Evolutionary conservation across 225 moss, liverwort and hornwort genomes (phyloP), one percentile per base, ranked within the genome.

Genomic region (Marchantia polymorpha): DNA sequence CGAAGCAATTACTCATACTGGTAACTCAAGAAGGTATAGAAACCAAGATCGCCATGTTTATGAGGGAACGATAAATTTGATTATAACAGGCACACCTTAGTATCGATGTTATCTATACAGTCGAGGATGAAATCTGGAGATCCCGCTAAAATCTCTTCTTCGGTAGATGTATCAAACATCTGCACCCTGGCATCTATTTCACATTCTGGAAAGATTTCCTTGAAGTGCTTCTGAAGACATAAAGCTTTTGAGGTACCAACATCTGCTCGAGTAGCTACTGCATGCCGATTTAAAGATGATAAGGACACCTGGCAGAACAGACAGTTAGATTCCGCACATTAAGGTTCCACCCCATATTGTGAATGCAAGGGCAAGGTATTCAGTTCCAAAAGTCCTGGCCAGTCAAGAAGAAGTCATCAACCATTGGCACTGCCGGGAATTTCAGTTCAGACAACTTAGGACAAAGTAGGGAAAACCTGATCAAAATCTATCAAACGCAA

Each of bases 101-200:
- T 95, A 56, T 99, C 95, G 77, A 99, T 95, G 84, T 99, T 99
- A 84, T 99, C 99, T 68, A 99, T 99, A 81, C 99, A 99, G 84
- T 99, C 99, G 75, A 99, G 87, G 67, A 99, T 92, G 72, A 91
- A 99, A 52, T 95, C 90, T 76, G 99, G 99, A 83, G 90, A 89
- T 75, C 99, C 99, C 81, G 93, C 90, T 59, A 99, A 93, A 75
- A 99, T 89, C 51, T 92, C 92, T 29, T 95, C 99, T 86, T 90
- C 81, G 12, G 87, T 79, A 13, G 93, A 90, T 72, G 86, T 72
- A 78, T 99, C 92, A 81, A 90, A 95, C 92, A 99, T 85, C 87
- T 99, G 93, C 60, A 88, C 93, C 61, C 91, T 85, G 20, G 95
- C 92, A 76, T 99, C 95, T 48, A 99, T 90, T 76, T 92, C 89